Conservation (phyloP, 1,139 yeast species). For the Petasospora fabianii region DNA sequence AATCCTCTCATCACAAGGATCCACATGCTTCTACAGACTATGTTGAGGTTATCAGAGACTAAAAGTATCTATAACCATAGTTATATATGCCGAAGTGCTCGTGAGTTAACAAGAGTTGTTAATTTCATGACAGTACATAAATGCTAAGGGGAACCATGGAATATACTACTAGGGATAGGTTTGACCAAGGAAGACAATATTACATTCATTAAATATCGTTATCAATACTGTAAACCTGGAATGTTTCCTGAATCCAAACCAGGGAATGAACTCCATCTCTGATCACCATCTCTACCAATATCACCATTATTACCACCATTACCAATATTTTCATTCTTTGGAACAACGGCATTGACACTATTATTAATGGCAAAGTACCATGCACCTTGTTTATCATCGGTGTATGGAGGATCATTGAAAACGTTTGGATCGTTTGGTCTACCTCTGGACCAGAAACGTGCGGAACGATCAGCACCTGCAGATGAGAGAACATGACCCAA, state of each 20-base stretch:
- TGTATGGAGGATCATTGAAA: conserved; percentile 76
- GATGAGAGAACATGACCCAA: conserved; percentile 87
- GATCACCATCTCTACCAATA: conserved; percentile 7
- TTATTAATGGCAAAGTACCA: conserved; percentile 72
- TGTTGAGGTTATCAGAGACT: no score
- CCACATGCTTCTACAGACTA: no score
- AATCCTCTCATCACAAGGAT: no score
- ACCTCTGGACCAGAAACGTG: conserved; percentile 94
- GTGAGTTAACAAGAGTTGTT: no score
- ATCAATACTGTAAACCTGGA: conserved; percentile 21
- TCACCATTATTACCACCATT: not conserved
- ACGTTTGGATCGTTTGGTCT: conserved; percentile 87
- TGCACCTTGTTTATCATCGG: conserved; percentile 66
- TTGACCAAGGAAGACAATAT: no score
- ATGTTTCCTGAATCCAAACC: conserved; percentile 16
- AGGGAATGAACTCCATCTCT: conserved; percentile 16
- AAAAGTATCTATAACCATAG: no score
- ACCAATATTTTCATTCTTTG: conserved; percentile 28
- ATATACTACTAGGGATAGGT: no score
- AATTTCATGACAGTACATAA: no score
- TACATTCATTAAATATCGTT: no score
- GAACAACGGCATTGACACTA: conserved; percentile 52
- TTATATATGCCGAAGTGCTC: no score
- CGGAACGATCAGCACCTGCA: conserved; percentile 90
- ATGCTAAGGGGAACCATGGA: no score